These are phyloP conservation scores for Nematocida sp. DNA, from an alignment of 371 early-diverging fungal species.

Conservation along the genomic window DNA sequence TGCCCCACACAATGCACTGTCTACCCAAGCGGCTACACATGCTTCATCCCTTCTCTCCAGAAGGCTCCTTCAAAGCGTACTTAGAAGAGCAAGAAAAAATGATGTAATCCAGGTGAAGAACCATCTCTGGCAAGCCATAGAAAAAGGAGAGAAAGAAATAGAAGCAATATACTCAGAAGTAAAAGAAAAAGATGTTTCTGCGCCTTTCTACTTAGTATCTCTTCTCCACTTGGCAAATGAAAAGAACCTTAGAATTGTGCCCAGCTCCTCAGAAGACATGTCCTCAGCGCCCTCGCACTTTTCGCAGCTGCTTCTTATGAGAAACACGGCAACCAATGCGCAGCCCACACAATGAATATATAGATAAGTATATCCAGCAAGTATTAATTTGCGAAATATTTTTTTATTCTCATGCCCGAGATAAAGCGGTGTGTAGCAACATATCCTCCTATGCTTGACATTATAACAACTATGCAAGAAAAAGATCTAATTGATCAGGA, in stretches of 20 bases:
- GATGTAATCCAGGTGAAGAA: constrained; percentile 43
- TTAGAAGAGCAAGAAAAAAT: constrained; percentile 39
- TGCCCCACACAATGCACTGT: too few species aligned
- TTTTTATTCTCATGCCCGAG: constrained; percentile 27
- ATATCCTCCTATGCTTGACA: constrained; percentile 53
- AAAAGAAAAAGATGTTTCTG: constrained; percentile 60
- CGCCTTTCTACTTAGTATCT: constrained; percentile 65
- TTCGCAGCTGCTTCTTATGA: not conserved
- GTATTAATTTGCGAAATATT: constrained; percentile 10
- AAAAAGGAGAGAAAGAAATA: constrained; percentile 41
- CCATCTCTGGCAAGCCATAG: constrained; percentile 21
- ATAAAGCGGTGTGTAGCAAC: constrained; percentile 33
- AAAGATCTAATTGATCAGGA: not conserved
- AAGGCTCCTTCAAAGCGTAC: constrained; percentile 45
- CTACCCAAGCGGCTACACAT: too few species aligned
- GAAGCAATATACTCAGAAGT: constrained; percentile 29
- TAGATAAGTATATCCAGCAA: not conserved
- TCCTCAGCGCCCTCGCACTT: not conserved
- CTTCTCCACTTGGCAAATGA: constrained; percentile 67
- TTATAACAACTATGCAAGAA: constrained; percentile 6
- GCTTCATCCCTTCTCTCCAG: constrained; percentile 33
- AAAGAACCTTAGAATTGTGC: constrained; percentile 48
- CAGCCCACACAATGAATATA: not conserved
- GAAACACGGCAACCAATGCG: too few species aligned
- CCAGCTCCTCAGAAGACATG: not conserved